Percentiles rank a stretch among this genome's conserved stretches.
Conservation (phyloP, 352 stramenopile species). For the Pythium chondricola region DNA sequence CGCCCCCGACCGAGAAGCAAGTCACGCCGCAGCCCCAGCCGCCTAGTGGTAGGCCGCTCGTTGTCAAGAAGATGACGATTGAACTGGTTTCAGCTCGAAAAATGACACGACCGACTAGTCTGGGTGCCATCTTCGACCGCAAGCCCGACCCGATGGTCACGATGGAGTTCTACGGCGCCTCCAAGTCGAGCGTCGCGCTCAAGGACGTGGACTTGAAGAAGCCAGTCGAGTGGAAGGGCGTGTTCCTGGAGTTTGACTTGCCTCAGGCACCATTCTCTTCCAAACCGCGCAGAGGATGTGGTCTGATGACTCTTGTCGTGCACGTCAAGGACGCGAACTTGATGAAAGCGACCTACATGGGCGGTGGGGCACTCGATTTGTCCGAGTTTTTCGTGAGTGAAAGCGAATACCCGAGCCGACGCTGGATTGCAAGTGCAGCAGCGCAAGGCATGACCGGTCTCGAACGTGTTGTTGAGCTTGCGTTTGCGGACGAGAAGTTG, state of each 20-base stretch:
- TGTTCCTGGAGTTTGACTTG: conserved; percentile 22
- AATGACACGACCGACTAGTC: conserved; percentile 23
- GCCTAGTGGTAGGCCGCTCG: background rate
- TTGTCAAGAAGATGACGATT: conserved; percentile 19
- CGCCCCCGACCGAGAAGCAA: background rate
- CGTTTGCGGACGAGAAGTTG: conserved; percentile 28
- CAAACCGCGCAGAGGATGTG: conserved; percentile 12
- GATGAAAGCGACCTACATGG: conserved; percentile 38
- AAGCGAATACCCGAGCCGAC: background rate
- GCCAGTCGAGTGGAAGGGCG: conserved; percentile 18
- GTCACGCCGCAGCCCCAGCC: background rate
- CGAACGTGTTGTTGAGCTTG: conserved; percentile 17
- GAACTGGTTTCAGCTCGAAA: conserved; percentile 25
- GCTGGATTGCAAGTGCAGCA: background rate
- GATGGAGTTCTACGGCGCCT: conserved; percentile 23
- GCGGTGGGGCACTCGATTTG: conserved; percentile 26
- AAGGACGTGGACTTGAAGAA: conserved; percentile 40
- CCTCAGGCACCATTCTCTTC: background rate
- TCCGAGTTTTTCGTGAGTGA: conserved; percentile 21
- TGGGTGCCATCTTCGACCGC: conserved; percentile 30
- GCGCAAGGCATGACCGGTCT: background rate
- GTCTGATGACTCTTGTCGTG: conserved; percentile 20
- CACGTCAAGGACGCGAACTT: conserved; percentile 40
- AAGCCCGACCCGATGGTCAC: conserved; percentile 33
- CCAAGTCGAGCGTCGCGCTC: conserved; percentile 14